Evolutionary conservation across 2,329 filamentous ascomycete species (phyloP).

Genomic region (Paecilomyces fulvus): DNA sequence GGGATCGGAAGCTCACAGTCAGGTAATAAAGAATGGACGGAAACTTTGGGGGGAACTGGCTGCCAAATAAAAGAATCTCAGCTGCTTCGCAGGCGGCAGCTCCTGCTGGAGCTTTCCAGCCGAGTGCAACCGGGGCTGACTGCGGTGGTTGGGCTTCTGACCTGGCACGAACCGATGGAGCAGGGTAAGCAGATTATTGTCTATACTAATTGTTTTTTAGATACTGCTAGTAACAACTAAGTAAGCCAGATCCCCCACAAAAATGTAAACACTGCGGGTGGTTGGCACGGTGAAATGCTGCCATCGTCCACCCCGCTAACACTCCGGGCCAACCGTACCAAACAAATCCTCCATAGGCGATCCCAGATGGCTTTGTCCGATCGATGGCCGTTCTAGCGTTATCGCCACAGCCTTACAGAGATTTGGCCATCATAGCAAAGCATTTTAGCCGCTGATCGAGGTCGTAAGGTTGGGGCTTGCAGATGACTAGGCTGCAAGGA

Average conservation of each 20-base stretch:
- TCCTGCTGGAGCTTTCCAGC: background rate
- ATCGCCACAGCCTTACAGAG: background rate
- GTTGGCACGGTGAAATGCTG: slow-evolving; percentile 12
- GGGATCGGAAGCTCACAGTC: slow-evolving; percentile 2
- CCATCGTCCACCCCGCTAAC: slow-evolving; percentile 7
- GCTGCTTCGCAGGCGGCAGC: background rate
- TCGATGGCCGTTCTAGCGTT: background rate
- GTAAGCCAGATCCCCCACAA: background rate
- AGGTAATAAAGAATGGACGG: background rate
- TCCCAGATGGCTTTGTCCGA: no score
- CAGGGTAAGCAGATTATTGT: background rate
- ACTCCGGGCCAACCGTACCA: slow-evolving; percentile 7
- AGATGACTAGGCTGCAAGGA: background rate
- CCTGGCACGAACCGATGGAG: background rate
- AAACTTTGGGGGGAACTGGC: background rate
- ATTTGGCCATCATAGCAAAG: background rate
- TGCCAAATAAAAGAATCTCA: background rate
- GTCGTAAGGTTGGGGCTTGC: background rate
- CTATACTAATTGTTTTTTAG: background rate
- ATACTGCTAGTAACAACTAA: background rate
- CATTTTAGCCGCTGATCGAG: background rate
- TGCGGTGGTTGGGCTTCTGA: background rate
- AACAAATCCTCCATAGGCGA: background rate
- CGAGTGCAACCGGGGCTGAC: background rate
- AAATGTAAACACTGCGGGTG: slow-evolving; percentile 8